Conservation (phyloP, 768 basidiomycete species). For the Boletus edulis region DNA sequence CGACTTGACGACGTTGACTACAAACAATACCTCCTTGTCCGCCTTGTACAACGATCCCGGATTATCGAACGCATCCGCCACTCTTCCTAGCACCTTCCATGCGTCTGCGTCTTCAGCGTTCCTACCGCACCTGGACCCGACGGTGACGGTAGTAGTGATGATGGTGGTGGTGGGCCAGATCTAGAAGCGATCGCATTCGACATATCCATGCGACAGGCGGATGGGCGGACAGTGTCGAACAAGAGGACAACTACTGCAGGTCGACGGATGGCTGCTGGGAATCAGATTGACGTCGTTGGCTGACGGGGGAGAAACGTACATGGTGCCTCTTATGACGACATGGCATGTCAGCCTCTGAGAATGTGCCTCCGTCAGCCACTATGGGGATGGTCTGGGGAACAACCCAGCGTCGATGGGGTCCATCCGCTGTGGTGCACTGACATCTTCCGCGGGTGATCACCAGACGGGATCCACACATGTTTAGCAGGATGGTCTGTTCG, state of each 20-base stretch:
- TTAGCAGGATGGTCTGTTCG: too few species aligned
- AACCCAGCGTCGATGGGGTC: too few species aligned
- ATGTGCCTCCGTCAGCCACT: constrained; percentile 9
- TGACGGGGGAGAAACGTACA: neutral
- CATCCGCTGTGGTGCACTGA: too few species aligned
- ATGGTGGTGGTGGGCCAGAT: too few species aligned
- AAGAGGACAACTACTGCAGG: neutral
- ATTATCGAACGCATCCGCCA: constrained; percentile 31
- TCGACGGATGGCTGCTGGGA: neutral
- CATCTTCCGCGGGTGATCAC: too few species aligned
- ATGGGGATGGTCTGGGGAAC: too few species aligned
- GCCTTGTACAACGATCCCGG: constrained; percentile 14
- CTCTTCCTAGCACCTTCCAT: constrained; percentile 23
- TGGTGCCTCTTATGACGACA: neutral
- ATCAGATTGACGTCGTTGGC: neutral
- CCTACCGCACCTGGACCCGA: too few species aligned
- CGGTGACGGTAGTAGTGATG: too few species aligned
- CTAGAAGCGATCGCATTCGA: too few species aligned
- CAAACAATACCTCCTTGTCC: constrained; percentile 20
- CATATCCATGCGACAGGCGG: constrained; percentile 3
- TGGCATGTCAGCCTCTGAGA: constrained; percentile 17
- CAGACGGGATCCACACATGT: too few species aligned
- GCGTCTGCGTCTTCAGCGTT: constrained; percentile 10
- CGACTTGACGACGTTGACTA: constrained; percentile 24
- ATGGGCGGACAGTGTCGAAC: too few species aligned